Evolutionary conservation across 805 yeast species (phyloP).

Genomic region (Saturnispora gosingensis): DNA sequence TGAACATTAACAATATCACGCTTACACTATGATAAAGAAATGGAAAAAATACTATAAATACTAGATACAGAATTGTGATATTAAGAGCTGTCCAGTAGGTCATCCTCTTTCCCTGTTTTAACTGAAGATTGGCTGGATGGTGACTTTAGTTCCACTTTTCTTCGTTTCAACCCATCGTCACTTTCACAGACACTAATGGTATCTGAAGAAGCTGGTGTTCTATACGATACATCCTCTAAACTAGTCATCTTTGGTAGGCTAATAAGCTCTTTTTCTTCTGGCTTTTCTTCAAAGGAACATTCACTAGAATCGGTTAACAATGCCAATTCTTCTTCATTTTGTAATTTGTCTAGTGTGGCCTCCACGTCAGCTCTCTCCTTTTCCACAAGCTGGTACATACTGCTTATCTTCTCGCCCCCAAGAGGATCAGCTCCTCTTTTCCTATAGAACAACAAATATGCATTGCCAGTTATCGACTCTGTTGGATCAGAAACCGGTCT

Average conservation of each 20-base stretch:
- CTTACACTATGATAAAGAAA: not conserved
- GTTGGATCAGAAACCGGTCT: slow-evolving; percentile 44
- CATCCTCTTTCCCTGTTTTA: not conserved
- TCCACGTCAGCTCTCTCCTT: slow-evolving; percentile 12
- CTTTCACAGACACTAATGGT: not conserved
- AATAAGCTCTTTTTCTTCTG: not conserved
- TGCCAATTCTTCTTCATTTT: not conserved
- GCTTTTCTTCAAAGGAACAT: not conserved
- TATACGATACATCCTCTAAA: not conserved
- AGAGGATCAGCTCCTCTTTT: slow-evolving; percentile 34
- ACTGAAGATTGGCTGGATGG: not conserved
- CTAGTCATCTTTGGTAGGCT: not conserved
- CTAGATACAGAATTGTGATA: not conserved
- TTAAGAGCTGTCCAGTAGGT: not conserved
- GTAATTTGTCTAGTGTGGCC: slow-evolving; percentile 2
- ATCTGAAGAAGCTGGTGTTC: not conserved
- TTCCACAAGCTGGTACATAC: slow-evolving; percentile 34
- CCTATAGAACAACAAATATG: slow-evolving; percentile 79
- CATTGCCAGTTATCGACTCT: slow-evolving; percentile 62
- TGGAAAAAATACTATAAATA: not conserved
- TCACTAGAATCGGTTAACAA: slow-evolving; percentile 5
- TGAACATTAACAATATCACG: not conserved
- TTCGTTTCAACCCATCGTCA: slow-evolving; percentile 10
- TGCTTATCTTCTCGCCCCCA: slow-evolving; percentile 40
- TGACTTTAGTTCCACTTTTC: slow-evolving; percentile 7